Percentiles rank a stretch among this genome's conserved stretches.
Conservation (phyloP, 371 early-diverging fungal genomes). For the Saksenaea vasiformis region DNA sequence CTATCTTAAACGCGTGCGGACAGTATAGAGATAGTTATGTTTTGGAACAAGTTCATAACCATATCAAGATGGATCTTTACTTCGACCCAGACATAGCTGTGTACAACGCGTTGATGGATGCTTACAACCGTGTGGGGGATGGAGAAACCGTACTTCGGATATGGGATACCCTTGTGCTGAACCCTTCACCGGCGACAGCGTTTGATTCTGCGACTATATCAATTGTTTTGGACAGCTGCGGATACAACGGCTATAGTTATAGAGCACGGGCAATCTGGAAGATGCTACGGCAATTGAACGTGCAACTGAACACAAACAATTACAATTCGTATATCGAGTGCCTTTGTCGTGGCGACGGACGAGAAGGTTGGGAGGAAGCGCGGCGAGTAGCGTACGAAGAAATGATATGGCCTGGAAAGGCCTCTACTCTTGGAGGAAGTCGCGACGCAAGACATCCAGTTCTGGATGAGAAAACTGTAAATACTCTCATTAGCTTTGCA, state of each 20-base stretch:
- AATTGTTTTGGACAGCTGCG: conserved; percentile 25
- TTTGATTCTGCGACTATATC: conserved; percentile 26
- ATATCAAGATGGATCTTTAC: conserved; percentile 47
- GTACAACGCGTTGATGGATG: conserved; percentile 44
- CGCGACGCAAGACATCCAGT: conserved; percentile 7
- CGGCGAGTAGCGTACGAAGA: conserved; percentile 20
- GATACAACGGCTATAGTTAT: conserved; percentile 26
- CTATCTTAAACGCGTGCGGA: conserved; percentile 35
- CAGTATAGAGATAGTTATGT: conserved; percentile 30
- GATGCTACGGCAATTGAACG: conserved; percentile 15
- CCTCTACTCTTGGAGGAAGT: not conserved
- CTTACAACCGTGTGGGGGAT: conserved; percentile 34
- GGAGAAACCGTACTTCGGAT: conserved; percentile 30
- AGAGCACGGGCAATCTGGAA: conserved; percentile 38
- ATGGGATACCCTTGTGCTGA: conserved; percentile 33
- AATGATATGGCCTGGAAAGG: conserved; percentile 21
- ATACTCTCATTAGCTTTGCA: conserved; percentile 46
- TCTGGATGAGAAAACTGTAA: conserved; percentile 42
- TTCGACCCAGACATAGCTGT: conserved; percentile 40
- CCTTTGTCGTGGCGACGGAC: conserved; percentile 33
- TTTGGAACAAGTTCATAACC: conserved; percentile 38
- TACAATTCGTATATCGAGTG: conserved; percentile 51
- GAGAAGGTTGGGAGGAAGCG: conserved; percentile 36
- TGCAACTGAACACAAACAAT: conserved; percentile 39
- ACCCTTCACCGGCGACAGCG: conserved; percentile 12